These are phyloP conservation scores for Eimeria praecox DNA, from an alignment of 169 alveolate species.

Conservation along the genomic window DNA sequence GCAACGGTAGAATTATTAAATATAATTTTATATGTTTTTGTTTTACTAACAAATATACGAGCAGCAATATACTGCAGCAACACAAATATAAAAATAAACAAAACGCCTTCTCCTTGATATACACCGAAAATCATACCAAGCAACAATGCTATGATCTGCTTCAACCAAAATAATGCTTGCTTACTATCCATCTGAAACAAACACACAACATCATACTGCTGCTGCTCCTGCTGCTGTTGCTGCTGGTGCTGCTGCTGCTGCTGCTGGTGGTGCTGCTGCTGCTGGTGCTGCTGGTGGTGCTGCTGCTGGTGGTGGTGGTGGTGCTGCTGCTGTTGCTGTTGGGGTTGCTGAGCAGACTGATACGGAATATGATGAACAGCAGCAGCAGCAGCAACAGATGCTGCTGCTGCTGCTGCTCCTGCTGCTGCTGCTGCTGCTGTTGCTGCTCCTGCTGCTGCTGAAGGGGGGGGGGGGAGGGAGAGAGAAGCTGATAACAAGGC, in stretches of 20 bases:
- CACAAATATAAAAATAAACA: neutral
- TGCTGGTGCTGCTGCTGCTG: neutral
- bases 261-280: neutral
- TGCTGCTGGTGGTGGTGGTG: neutral
- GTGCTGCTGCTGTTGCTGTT: neutral
- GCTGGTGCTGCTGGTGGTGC: neutral
- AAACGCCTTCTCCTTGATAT: neutral
- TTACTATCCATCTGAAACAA: conserved; percentile 28
- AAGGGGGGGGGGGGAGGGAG: too few species aligned
- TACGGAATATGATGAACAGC: too few species aligned
- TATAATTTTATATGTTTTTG: neutral
- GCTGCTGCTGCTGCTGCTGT: too few species aligned
- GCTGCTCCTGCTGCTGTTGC: neutral
- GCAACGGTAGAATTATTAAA: neutral
- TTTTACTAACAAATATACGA: neutral
- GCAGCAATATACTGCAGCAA: neutral
- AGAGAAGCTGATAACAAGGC: too few species aligned
- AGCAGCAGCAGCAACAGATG: neutral
- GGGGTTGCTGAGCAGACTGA: too few species aligned
- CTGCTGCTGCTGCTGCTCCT: conserved; percentile 33
- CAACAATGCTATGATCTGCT: neutral
- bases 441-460: too few species aligned
- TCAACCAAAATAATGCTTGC: conserved; percentile 1
- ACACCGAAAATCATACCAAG: neutral
- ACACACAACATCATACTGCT: too few species aligned